These are phyloP conservation scores for Colletotrichum trifolii DNA, from an alignment of 2,329 filamentous ascomycete species.

Conservation along the genomic window DNA sequence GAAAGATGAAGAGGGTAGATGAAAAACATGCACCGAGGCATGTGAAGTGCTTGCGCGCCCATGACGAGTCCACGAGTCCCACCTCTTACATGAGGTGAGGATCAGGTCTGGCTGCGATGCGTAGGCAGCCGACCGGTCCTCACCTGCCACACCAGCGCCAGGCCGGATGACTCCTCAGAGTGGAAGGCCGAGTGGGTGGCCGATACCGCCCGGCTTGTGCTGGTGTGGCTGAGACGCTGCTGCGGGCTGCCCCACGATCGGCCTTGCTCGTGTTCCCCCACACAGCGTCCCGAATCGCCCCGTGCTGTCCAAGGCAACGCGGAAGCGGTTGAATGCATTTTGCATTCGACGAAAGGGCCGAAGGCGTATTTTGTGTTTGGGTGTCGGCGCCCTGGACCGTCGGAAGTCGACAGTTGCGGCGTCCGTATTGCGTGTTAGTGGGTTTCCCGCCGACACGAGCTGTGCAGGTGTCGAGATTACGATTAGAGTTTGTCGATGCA, in stretches of 20 bases:
- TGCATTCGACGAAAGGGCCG: constrained; percentile 11
- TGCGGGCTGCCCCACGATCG: constrained; percentile 29
- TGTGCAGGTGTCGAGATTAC: constrained; percentile 16
- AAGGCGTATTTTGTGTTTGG: constrained; percentile 17
- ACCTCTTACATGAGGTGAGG: constrained; percentile 2
- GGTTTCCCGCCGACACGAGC: constrained; percentile 13
- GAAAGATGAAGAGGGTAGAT: constrained; percentile 1
- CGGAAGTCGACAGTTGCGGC: constrained; percentile 4
- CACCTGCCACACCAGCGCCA: constrained; percentile 32
- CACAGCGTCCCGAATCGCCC: constrained; percentile 22
- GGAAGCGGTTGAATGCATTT: neutral
- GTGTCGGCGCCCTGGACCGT: constrained; percentile 20
- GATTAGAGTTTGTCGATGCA: constrained; percentile 31
- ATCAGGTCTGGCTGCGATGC: constrained; percentile 5
- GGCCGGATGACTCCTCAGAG: constrained; percentile 25
- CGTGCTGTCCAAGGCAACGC: constrained; percentile 6
- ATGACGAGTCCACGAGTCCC: constrained; percentile 30
- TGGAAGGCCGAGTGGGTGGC: constrained; percentile 11
- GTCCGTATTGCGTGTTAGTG: constrained; percentile 7
- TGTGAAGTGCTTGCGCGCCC: constrained; percentile 29
- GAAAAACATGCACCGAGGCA: constrained; percentile 7
- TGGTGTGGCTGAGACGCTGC: constrained; percentile 34
- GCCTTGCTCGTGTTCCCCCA: constrained; percentile 29
- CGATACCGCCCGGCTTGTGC: constrained; percentile 30
- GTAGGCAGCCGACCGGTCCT: constrained; percentile 31